Conservation (phyloP, 2,329 filamentous ascomycete species). For the Calycina herbarum region DNA sequence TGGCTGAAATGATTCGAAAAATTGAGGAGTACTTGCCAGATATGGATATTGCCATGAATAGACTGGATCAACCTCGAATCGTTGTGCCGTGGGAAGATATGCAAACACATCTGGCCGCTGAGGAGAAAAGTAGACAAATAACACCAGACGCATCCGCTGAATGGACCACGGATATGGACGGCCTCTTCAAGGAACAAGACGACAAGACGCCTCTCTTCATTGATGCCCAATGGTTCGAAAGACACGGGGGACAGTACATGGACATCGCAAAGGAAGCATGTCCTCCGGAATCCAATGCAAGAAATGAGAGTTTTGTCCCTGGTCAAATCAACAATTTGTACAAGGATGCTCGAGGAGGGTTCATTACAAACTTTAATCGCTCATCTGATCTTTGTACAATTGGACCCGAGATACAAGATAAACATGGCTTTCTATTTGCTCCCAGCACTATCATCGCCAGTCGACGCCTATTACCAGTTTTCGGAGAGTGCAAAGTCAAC, state of each 20-base stretch:
- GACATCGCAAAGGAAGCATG: conserved; percentile 57
- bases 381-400: conserved; percentile 58
- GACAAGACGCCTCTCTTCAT: conserved; percentile 20
- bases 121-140: conserved; percentile 46
- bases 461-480: conserved; percentile 58
- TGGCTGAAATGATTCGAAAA: conserved; percentile 38
- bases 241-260: conserved; percentile 56
- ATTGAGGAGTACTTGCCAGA: conserved; percentile 58
- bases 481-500: conserved; percentile 62
- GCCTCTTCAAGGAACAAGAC: conserved; percentile 26
- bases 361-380: conserved; percentile 58
- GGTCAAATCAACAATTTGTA: conserved; percentile 40
- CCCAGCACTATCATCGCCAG: conserved; percentile 53
- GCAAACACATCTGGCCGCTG: conserved; percentile 49
- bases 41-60: conserved; percentile 67
- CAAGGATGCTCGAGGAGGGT: conserved; percentile 49
- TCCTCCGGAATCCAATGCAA: conserved; percentile 53
- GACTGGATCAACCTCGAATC: conserved; percentile 63
- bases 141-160: conserved; percentile 44
- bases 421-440: conserved; percentile 59
- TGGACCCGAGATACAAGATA: conserved; percentile 49
- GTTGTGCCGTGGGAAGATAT: conserved; percentile 60
- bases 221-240: conserved; percentile 32
- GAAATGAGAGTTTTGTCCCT: conserved; percentile 38
- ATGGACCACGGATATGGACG: conserved; percentile 45